These are phyloP conservation scores for Polyporus tsugae DNA, from an alignment of 1,284 basidiomycete species.

Conservation along the genomic window DNA sequence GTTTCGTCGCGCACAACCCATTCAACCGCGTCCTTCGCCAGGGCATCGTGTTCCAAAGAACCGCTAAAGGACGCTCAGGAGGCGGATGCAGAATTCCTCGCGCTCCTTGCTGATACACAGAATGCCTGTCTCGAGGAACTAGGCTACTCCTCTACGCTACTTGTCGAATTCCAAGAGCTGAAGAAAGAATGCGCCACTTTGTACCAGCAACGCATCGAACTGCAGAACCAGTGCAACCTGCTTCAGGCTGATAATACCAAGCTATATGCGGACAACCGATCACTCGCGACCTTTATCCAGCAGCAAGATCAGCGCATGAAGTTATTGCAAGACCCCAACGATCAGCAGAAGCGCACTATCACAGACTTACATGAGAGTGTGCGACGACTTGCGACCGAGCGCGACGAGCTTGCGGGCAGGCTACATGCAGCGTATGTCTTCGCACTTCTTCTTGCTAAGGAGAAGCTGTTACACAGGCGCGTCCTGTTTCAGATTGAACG, in stretches of 20 bases:
- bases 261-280: conserved; percentile 60
- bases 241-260: conserved; percentile 52
- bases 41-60: neutral
- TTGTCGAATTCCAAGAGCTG: conserved; percentile 45
- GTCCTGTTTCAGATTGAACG: conserved; percentile 23
- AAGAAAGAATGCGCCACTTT: conserved; percentile 46
- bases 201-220: conserved; percentile 43
- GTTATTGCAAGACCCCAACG: conserved; percentile 15
- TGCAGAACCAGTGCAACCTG: conserved; percentile 43
- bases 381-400: conserved; percentile 22
- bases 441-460: neutral
- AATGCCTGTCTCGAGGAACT: conserved; percentile 58
- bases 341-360: conserved; percentile 17
- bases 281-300: conserved; percentile 30
- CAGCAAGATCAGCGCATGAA: conserved; percentile 32
- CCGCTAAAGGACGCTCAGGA: neutral
- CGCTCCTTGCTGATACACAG: conserved; percentile 51
- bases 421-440: conserved; percentile 30
- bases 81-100: conserved; percentile 43
- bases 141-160: conserved; percentile 50
- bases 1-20: neutral
- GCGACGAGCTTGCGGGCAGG: conserved; percentile 24
- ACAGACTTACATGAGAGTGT: conserved; percentile 28
- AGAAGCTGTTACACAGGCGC: neutral
- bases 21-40: neutral